Conservation (phyloP, 2,329 filamentous ascomycete species). For the Pseudocercospora fijiensis region DNA sequence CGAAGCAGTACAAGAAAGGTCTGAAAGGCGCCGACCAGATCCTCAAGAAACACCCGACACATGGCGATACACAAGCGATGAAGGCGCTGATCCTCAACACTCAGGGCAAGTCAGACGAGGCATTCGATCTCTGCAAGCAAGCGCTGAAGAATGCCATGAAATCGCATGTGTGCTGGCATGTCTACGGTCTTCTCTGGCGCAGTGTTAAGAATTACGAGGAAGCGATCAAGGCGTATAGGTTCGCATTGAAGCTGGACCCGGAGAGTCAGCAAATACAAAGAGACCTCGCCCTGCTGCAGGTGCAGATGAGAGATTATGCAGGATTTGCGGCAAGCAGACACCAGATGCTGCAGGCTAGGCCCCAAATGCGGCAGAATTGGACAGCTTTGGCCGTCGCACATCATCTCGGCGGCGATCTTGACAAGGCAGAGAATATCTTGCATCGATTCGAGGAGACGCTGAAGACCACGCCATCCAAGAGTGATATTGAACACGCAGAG, state of each 20-base stretch:
- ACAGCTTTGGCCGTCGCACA: constrained; percentile 93
- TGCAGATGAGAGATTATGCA: constrained; percentile 93
- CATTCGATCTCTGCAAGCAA: constrained; percentile 87
- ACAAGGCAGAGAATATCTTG: constrained; percentile 85
- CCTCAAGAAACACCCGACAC: constrained; percentile 87
- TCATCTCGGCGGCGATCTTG: constrained; percentile 81
- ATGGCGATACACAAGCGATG: constrained; percentile 99
- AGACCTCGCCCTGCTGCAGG: constrained; percentile 86
- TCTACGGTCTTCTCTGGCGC: constrained; percentile 91
- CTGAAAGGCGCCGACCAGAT: constrained; percentile 96
- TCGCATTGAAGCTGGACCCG: constrained; percentile 89
- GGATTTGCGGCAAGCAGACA: constrained; percentile 89
- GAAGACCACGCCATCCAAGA: constrained; percentile 72
- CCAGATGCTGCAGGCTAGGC: constrained; percentile 81
- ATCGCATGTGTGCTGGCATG: constrained; percentile 99
- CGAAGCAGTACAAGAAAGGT: constrained; percentile 89
- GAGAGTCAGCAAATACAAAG: constrained; percentile 91
- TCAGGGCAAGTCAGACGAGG: constrained; percentile 88
- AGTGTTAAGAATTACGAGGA: constrained; percentile 97
- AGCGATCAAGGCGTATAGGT: constrained; percentile 98
- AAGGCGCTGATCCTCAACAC: constrained; percentile 96
- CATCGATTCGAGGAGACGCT: constrained; percentile 91
- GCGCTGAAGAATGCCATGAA: constrained; percentile 97
- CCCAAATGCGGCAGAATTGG: constrained; percentile 87
- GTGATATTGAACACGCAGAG: constrained; percentile 90